phyloP scores from a whole-genome alignment of 208 protist genomes.

The Leishmania martiniquensis region DNA sequence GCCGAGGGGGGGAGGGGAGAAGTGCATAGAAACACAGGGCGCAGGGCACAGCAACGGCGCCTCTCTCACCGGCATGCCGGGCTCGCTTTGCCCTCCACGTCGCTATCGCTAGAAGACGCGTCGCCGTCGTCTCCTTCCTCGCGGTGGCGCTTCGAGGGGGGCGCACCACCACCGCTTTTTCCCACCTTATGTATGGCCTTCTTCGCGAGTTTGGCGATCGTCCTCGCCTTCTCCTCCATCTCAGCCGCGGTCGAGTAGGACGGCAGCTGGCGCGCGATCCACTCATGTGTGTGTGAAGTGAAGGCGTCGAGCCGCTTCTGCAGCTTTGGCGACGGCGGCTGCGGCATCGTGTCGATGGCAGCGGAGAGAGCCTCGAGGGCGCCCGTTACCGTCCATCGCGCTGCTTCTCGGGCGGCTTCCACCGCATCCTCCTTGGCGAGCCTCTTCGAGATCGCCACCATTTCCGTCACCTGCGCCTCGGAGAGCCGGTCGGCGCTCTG shows the following conservation, averaged over 20 bases:
- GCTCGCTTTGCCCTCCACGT: background rate
- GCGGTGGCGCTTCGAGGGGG: slow-evolving; percentile 24
- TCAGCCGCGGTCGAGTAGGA: slow-evolving; percentile 45
- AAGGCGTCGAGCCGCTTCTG: slow-evolving; percentile 58
- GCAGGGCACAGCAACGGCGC: background rate
- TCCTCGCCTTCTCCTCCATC: slow-evolving; percentile 55
- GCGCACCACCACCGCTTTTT: slow-evolving; percentile 17
- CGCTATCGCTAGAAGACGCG: slow-evolving; percentile 26
- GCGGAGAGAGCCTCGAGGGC: slow-evolving; percentile 47
- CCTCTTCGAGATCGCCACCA: slow-evolving; percentile 56
- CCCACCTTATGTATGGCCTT: slow-evolving; percentile 24
- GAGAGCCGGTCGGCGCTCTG: slow-evolving; percentile 78
- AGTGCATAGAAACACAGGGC: background rate
- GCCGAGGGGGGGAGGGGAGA: background rate
- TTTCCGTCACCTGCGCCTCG: slow-evolving; percentile 56
- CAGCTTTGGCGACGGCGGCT: slow-evolving; percentile 49
- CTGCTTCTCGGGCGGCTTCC: slow-evolving; percentile 30
- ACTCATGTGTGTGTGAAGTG: slow-evolving; percentile 54
- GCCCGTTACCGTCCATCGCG: slow-evolving; percentile 27
- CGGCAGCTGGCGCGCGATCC: slow-evolving; percentile 55
- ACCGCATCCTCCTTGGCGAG: slow-evolving; percentile 49
- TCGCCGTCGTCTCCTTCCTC: slow-evolving; percentile 10
- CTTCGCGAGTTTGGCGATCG: slow-evolving; percentile 48
- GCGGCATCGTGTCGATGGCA: slow-evolving; percentile 36
- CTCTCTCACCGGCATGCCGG: background rate